Conservation (phyloP, 129 eudicot genomes). For the Flaveria brownii region DNA sequence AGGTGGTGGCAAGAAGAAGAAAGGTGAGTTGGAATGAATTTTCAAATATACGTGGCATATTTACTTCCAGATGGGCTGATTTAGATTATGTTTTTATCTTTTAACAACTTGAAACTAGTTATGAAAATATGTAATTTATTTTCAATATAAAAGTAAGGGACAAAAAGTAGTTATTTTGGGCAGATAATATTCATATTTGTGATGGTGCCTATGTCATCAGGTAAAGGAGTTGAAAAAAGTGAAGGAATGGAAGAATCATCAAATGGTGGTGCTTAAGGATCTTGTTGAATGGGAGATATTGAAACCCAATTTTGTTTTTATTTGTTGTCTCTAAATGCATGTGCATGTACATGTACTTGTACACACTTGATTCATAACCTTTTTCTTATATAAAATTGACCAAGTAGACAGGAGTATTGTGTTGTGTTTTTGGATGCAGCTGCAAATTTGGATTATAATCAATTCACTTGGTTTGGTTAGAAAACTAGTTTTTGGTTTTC, state of each 20-base stretch:
- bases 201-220: constrained; percentile 15
- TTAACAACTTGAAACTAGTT: no score
- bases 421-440: neutral
- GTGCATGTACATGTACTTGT: constrained; percentile 5
- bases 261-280: constrained; percentile 9
- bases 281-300: neutral
- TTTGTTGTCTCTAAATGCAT: neutral
- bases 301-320: constrained; percentile 2
- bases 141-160: neutral
- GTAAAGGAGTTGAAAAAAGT: neutral
- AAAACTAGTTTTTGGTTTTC: no score
- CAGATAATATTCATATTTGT: neutral
- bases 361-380: constrained; percentile 3
- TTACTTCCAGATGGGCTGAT: neutral
- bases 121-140: neutral
- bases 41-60: neutral
- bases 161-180: neutral
- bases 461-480: neutral
- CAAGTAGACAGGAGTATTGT: neutral
- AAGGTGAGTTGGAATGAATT: neutral
- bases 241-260: constrained; percentile 10
- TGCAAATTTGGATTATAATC: neutral
- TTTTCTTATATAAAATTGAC: neutral
- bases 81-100: no score
- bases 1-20: constrained; percentile 97